Conservation (phyloP, 805 yeast genomes). For the Yamadazyma kitorensis region DNA sequence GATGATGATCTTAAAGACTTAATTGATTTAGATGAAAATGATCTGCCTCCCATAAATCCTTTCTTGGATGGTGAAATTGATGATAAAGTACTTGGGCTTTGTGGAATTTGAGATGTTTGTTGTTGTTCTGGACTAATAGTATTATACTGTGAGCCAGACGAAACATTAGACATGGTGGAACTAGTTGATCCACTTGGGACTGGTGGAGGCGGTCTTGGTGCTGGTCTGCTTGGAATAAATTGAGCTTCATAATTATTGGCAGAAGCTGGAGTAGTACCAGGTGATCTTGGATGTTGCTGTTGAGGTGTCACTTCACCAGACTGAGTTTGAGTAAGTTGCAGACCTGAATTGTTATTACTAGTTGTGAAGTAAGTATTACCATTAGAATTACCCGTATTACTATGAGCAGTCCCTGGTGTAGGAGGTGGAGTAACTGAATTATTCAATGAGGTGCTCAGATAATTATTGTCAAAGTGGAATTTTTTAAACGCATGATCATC, state of each 20-base stretch:
- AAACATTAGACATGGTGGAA: too few species aligned
- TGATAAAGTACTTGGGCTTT: constrained; percentile 2
- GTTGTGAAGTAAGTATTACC: constrained; percentile 1
- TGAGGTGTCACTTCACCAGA: too few species aligned
- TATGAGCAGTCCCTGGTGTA: constrained; percentile 18
- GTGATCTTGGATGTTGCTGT: constrained; percentile 2
- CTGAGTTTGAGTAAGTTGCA: constrained; percentile 2
- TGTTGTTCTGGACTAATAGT: constrained; percentile 14
- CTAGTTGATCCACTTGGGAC: too few species aligned
- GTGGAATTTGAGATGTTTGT: too few species aligned
- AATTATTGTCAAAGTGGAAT: constrained; percentile 28
- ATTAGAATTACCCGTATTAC: background rate
- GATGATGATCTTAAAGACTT: constrained; percentile 26
- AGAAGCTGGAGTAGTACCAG: constrained; percentile 5
- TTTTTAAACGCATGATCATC: constrained; percentile 45
- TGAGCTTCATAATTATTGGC: constrained; percentile 30
- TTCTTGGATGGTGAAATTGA: constrained; percentile 10
- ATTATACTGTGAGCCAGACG: constrained; percentile 9
- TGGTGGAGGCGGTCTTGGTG: constrained; percentile 55
- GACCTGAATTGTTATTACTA: constrained; percentile 7
- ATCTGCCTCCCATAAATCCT: constrained; percentile 29
- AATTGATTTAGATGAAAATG: constrained; percentile 37
- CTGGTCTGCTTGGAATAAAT: constrained; percentile 65
- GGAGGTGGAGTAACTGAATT: constrained; percentile 28
- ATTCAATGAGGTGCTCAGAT: constrained; percentile 22